Percentiles rank a stretch among this genome's conserved stretches.
These are phyloP conservation scores for Phialophora expanda DNA, from an alignment of 2,329 filamentous ascomycete species.

Conservation along the genomic window DNA sequence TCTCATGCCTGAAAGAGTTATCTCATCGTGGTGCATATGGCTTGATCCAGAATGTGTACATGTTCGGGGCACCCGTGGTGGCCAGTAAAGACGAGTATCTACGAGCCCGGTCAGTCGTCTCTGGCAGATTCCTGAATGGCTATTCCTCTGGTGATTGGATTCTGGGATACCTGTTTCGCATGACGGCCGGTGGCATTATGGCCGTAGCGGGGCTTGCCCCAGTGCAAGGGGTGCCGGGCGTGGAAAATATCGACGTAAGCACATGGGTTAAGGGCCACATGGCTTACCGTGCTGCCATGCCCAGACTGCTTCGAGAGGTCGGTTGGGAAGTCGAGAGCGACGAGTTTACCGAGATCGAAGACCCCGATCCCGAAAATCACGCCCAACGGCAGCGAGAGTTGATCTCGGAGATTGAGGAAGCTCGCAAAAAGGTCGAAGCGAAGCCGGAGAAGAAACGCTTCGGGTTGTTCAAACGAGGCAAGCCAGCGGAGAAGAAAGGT, in stretches of 20 bases:
- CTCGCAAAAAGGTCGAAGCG: slow-evolving; percentile 81
- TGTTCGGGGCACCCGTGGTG: slow-evolving; percentile 91
- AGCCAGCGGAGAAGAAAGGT: slow-evolving; percentile 71
- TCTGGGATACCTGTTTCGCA: slow-evolving; percentile 88
- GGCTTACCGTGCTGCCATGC: slow-evolving; percentile 94
- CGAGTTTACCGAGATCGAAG: slow-evolving; percentile 95
- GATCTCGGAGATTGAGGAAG: slow-evolving; percentile 95
- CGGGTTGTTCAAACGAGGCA: slow-evolving; percentile 81
- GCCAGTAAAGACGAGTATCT: slow-evolving; percentile 90
- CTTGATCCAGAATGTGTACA: slow-evolving; percentile 89
- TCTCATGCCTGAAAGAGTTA: slow-evolving; percentile 86
- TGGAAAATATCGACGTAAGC: slow-evolving; percentile 91
- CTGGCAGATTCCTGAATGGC: slow-evolving; percentile 92
- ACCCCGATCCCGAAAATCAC: slow-evolving; percentile 95
- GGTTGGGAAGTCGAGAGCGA: slow-evolving; percentile 92
- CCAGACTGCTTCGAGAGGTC: slow-evolving; percentile 79
- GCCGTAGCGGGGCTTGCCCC: slow-evolving; percentile 81
- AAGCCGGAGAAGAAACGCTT: slow-evolving; percentile 75
- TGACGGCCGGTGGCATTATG: slow-evolving; percentile 90
- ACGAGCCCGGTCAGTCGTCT: slow-evolving; percentile 78
- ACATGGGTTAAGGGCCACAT: slow-evolving; percentile 88
- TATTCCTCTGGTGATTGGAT: slow-evolving; percentile 98
- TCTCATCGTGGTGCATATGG: slow-evolving; percentile 82
- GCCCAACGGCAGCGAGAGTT: slow-evolving; percentile 84
- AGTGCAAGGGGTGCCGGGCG: slow-evolving; percentile 73